Evolutionary conservation across 2,329 filamentous ascomycete species (phyloP), one percentile per base, ranked within the genome.

Genomic region (Ceratocystis cacaofunesta): DNA sequence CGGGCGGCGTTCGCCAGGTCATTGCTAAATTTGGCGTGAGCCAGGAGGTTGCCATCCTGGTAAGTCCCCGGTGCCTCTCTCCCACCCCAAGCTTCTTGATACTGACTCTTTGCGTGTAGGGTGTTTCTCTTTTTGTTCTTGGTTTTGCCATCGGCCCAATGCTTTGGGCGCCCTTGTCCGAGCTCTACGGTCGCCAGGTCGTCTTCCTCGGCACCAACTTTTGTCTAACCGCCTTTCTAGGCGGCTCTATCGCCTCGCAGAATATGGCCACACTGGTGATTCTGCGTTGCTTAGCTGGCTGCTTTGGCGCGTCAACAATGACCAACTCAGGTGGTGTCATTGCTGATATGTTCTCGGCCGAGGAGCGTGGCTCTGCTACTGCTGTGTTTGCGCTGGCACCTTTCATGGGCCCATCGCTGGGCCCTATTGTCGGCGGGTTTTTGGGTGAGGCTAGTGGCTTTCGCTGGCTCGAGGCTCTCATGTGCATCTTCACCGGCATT

Each of bases 221-320:
- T 64, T 76, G 77, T 12, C 78, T 87, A 66, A 81, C 81, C 1
- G 79, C 79, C 1, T 88, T 89, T 72, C 86, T 82, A 69, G 83
- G 80, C 25, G 85, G 78, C 3, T 78, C 78, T 19, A 81, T 83
- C 1, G 85, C 80, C 7, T 76, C 81, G 0, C 75, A 81, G 66
- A 84, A 81, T 69, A 83, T 86, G 67, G 76, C 76, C 61, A 81
- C 82, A 1, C 75, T 90, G 1, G 74, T 89, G 41, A 78, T 87
- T n/a, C 76, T 88, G 48, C 82, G 87, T n/a, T 89, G 89, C 74
- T 80, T 89, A 63, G 81, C 82, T 25, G 84, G 85, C 48, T 74
- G 81, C 6, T 86, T 86, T 69, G 85, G 83, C 3, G 82, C 82
- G 0, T 83, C 83, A 0, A 82, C 84, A 1, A 73, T 87, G 67